phyloP scores from a whole-genome alignment of 257 asterid genomes.

The Voacanga thouarsii region DNA sequence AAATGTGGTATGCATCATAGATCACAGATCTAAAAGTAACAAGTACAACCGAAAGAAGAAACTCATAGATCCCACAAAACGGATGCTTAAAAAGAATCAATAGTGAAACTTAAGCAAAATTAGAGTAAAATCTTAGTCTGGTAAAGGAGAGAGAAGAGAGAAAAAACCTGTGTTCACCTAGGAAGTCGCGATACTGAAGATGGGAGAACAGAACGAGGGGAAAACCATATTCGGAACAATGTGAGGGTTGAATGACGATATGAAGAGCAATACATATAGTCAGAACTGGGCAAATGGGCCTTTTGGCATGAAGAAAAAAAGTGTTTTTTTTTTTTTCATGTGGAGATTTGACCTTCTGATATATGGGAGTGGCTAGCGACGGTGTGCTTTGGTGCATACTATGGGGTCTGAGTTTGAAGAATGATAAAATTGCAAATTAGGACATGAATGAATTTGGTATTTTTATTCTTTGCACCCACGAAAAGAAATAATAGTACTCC shows the following conservation, averaged over 20 bases:
- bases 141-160: not conserved
- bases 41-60: not conserved
- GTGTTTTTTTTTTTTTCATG: not conserved
- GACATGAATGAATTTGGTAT: not conserved
- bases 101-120: not conserved
- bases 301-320: not conserved
- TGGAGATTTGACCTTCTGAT: not conserved
- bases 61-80: not conserved
- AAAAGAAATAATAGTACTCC: not conserved
- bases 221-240: not conserved
- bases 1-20: not conserved
- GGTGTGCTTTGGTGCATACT: not conserved
- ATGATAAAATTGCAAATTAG: not conserved
- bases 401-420: not conserved
- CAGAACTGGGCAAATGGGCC: constrained; percentile 4
- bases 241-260: not conserved
- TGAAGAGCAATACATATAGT: not conserved
- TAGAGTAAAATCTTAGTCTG: not conserved
- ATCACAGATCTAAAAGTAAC: not conserved
- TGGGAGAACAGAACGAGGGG: constrained; percentile 1
- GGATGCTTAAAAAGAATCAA: too few relatives aligned
- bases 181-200: not conserved
- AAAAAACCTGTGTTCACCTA: constrained; percentile 11
- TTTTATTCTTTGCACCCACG: not conserved
- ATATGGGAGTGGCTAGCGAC: not conserved